A percentile compares a stretch with the other conserved stretches of the same genome.
phyloP scores from a whole-genome alignment of 2,329 filamentous ascomycete species.

The Fusarium torreyae region DNA sequence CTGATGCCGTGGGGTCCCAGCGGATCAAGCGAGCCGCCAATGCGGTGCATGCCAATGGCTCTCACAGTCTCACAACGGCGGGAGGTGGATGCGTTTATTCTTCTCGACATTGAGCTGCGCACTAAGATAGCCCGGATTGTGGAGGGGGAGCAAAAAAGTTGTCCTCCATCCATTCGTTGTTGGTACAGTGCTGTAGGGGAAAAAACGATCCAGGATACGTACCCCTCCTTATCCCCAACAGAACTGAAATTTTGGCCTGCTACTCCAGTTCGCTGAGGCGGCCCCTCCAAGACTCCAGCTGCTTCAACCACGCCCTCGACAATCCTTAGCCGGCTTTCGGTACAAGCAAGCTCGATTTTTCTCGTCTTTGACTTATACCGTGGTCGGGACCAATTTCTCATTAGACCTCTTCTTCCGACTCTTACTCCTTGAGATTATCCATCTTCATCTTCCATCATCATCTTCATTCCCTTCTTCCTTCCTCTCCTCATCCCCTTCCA shows the following conservation, averaged over 20 bases:
- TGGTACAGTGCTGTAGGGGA: conserved; percentile 22
- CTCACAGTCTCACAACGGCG: conserved; percentile 45
- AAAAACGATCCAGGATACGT: conserved; percentile 48
- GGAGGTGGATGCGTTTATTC: conserved; percentile 41
- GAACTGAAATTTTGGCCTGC: conserved; percentile 57
- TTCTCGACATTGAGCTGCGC: conserved; percentile 39
- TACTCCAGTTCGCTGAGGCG: conserved; percentile 49
- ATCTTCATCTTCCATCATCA: conserved; percentile 44
- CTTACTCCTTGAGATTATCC: conserved; percentile 50
- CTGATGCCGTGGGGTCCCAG: conserved; percentile 47
- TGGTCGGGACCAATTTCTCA: conserved; percentile 46
- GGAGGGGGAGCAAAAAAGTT: conserved; percentile 40
- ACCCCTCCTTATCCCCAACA: conserved; percentile 60
- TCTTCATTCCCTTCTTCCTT: conserved; percentile 40
- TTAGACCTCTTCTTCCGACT: conserved; percentile 47
- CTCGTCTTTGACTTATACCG: conserved; percentile 52
- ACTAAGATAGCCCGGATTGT: conserved; percentile 47
- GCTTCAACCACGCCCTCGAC: conserved; percentile 46
- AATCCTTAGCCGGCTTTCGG: conserved; percentile 41
- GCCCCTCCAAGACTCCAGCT: conserved; percentile 47
- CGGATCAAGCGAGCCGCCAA: conserved; percentile 50
- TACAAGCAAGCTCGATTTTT: conserved; percentile 48
- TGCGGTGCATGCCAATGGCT: conserved; percentile 50
- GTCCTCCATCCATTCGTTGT: conserved; percentile 27
- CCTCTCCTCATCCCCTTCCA: conserved; percentile 33